Conservation (phyloP, 1,284 basidiomycete species). For the Inonotus obliquus region DNA sequence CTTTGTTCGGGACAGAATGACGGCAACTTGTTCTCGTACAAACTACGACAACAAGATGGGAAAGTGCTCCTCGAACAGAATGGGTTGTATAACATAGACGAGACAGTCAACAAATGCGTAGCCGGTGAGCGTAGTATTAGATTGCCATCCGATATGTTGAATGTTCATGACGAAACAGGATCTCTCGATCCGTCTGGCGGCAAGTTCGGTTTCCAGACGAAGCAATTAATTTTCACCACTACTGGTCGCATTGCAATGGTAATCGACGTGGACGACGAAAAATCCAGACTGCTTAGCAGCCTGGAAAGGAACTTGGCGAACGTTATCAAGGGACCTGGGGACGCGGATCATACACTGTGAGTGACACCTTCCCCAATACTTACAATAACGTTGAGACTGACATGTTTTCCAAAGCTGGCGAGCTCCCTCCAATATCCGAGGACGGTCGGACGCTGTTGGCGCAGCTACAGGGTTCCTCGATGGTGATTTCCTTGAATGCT, state of each 20-base stretch:
- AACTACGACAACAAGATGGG: constrained; percentile 39
- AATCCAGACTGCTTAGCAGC: constrained; percentile 63
- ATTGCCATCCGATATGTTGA: background rate
- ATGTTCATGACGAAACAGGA: background rate
- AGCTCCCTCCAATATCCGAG: constrained; percentile 51
- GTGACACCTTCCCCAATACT: constrained; percentile 23
- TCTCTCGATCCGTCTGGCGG: background rate
- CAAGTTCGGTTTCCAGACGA: constrained; percentile 38
- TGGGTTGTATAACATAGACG: constrained; percentile 65
- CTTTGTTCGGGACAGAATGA: constrained; percentile 45
- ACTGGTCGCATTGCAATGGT: constrained; percentile 82
- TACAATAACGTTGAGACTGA: background rate
- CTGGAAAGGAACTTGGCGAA: constrained; percentile 77
- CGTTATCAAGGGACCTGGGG: constrained; percentile 52
- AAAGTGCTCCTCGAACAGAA: constrained; percentile 48
- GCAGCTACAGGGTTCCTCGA: constrained; percentile 78
- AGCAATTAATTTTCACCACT: constrained; percentile 74
- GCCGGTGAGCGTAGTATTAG: constrained; percentile 39
- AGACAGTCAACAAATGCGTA: constrained; percentile 66
- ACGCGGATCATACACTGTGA: constrained; percentile 61
- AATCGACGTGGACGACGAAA: constrained; percentile 47
- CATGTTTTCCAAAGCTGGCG: constrained; percentile 49
- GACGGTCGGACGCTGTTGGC: constrained; percentile 51
- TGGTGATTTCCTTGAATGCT: constrained; percentile 80
- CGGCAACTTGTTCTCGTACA: constrained; percentile 73